These are phyloP conservation scores for Rutstroemia sp. DNA, from an alignment of 2,329 filamentous ascomycete species.

Conservation along the genomic window DNA sequence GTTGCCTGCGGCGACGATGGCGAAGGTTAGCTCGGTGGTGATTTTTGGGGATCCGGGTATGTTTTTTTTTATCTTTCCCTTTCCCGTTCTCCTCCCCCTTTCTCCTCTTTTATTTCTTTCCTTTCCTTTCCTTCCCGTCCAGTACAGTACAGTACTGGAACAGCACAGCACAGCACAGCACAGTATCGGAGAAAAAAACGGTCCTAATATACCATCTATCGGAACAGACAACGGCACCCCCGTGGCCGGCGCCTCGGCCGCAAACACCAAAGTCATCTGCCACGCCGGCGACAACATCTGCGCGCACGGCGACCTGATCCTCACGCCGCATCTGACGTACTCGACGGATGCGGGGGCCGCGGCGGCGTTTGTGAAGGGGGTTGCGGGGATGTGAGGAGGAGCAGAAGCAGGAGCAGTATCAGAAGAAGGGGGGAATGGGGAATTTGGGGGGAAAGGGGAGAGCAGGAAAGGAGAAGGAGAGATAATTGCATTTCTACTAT, in stretches of 20 bases:
- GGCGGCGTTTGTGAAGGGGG: conserved; percentile 17
- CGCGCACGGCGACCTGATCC: conserved; percentile 14
- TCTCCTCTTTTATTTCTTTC: conserved; percentile 8
- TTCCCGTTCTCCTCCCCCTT: too few species aligned
- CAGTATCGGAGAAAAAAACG: too few species aligned
- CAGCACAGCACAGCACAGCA: too few species aligned
- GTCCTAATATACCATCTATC: too few species aligned
- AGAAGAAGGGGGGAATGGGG: too few species aligned
- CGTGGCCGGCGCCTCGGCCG: conserved; percentile 13
- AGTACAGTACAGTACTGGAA: too few species aligned
- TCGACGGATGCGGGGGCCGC: conserved; percentile 16
- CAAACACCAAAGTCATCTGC: conserved; percentile 19
- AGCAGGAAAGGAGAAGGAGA: too few species aligned
- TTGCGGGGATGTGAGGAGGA: not conserved
- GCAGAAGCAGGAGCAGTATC: too few species aligned
- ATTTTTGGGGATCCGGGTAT: conserved; percentile 23
- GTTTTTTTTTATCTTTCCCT: not conserved
- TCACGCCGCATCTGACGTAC: conserved; percentile 20
- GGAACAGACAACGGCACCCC: conserved; percentile 18
- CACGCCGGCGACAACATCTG: conserved; percentile 22
- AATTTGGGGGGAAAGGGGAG: too few species aligned
- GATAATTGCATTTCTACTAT: too few species aligned
- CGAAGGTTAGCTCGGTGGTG: conserved; percentile 19
- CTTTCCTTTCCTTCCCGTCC: too few species aligned
- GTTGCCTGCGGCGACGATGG: conserved; percentile 10